These are phyloP conservation scores for Monilinia fructicola DNA, from an alignment of 2,329 filamentous ascomycete species.

Conservation along the genomic window DNA sequence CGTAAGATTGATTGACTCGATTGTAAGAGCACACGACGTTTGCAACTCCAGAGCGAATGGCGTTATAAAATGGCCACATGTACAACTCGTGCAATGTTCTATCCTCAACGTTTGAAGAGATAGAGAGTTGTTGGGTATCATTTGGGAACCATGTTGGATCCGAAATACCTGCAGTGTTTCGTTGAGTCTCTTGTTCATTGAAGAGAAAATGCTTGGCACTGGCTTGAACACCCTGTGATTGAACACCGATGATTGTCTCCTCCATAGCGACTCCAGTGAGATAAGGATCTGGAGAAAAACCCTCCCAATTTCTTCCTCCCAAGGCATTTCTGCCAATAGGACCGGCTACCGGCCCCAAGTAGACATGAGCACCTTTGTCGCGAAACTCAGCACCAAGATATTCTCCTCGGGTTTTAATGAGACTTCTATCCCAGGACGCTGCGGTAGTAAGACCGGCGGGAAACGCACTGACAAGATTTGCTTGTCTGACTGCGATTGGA, in stretches of 20 bases:
- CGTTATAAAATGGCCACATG: slow-evolving; percentile 81
- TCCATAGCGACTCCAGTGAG: slow-evolving; percentile 40
- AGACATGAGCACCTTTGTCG: slow-evolving; percentile 73
- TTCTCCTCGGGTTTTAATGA: slow-evolving; percentile 53
- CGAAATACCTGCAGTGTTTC: slow-evolving; percentile 28
- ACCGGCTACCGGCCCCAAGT: slow-evolving; percentile 53
- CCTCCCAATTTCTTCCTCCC: slow-evolving; percentile 47
- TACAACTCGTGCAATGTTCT: slow-evolving; percentile 75
- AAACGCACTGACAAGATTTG: slow-evolving; percentile 71
- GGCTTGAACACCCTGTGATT: slow-evolving; percentile 41
- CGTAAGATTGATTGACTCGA: slow-evolving; percentile 50
- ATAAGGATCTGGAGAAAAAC: slow-evolving; percentile 41
- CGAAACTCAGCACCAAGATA: slow-evolving; percentile 60
- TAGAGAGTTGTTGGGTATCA: slow-evolving; percentile 45
- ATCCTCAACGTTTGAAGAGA: slow-evolving; percentile 71
- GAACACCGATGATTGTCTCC: slow-evolving; percentile 41
- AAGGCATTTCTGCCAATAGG: slow-evolving; percentile 50
- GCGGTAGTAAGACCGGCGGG: slow-evolving; percentile 66
- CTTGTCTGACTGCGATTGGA: slow-evolving; percentile 66
- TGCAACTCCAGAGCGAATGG: slow-evolving; percentile 72
- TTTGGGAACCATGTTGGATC: slow-evolving; percentile 14
- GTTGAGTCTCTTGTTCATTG: slow-evolving; percentile 54
- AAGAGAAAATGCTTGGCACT: slow-evolving; percentile 45
- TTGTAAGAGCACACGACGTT: slow-evolving; percentile 67
- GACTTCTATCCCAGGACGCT: slow-evolving; percentile 64